Conservation (phyloP, 2,329 filamentous ascomycete genomes). For the Trichophyton mentagrophytes region DNA sequence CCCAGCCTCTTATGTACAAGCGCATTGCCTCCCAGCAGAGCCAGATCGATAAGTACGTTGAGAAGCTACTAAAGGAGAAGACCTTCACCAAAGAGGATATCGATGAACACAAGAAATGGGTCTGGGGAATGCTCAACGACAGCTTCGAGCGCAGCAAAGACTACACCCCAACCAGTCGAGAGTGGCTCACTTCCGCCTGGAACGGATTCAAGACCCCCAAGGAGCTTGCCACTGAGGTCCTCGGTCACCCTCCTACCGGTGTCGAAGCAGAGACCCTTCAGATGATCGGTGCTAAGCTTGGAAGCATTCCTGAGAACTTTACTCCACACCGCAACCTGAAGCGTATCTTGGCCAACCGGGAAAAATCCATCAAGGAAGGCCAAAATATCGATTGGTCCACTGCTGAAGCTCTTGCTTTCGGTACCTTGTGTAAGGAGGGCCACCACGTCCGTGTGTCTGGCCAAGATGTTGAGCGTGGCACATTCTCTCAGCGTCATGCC, state of each 20-base stretch:
- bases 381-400: conserved; percentile 97
- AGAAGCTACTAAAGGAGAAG: conserved; percentile 75
- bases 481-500: conserved; percentile 94
- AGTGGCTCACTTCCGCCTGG: conserved; percentile 98
- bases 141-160: conserved; percentile 96
- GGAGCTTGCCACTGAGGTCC: conserved; percentile 83
- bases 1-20: conserved; percentile 99
- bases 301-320: conserved; percentile 70
- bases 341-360: conserved; percentile 79
- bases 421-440: conserved; percentile 77
- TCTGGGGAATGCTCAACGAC: conserved; percentile 97
- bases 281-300: conserved; percentile 71
- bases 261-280: conserved; percentile 61
- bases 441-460: conserved; percentile 96
- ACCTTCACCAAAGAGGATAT: conserved; percentile 96
- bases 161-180: conserved; percentile 89
- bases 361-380: conserved; percentile 84
- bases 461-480: conserved; percentile 98
- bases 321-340: conserved; percentile 88
- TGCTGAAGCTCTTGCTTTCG: conserved; percentile 89
- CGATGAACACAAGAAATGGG: conserved; percentile 98
- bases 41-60: conserved; percentile 80
- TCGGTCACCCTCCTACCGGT: conserved; percentile 80
- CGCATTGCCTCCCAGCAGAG: conserved; percentile 73
- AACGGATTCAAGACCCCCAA: conserved; percentile 99